A percentile compares a stretch with the other conserved stretches of the same genome.
phyloP scores from a whole-genome alignment of 1,284 basidiomycete genomes.

The Heterobasidion occidentale region DNA sequence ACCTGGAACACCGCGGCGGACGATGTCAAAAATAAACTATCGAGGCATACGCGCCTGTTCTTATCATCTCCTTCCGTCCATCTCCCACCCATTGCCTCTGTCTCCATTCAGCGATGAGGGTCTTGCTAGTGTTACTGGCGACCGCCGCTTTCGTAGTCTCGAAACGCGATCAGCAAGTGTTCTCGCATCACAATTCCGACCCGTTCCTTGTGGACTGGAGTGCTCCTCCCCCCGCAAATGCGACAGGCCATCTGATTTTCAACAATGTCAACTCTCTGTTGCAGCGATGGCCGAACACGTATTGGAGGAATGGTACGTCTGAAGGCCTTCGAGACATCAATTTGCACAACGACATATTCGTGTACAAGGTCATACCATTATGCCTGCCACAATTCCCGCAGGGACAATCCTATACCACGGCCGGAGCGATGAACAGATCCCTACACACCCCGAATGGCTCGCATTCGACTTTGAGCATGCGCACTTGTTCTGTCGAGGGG shows the following conservation, averaged over 20 bases:
- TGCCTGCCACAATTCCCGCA: constrained; percentile 10
- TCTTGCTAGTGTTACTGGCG: not conserved
- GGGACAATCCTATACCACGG: constrained; percentile 18
- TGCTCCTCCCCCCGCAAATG: constrained; percentile 16
- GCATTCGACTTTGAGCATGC: constrained; percentile 16
- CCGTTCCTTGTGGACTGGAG: constrained; percentile 5
- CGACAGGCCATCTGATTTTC: constrained; percentile 34
- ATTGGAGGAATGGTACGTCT: constrained; percentile 34
- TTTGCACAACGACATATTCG: not conserved
- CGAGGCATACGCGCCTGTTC: too few species aligned
- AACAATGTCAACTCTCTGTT: constrained; percentile 32
- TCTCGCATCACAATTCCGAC: not conserved
- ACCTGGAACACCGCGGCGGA: too few species aligned
- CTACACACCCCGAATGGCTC: constrained; percentile 13
- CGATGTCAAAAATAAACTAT: too few species aligned
- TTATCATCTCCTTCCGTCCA: too few species aligned
- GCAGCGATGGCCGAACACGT: constrained; percentile 44
- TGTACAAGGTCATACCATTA: constrained; percentile 1
- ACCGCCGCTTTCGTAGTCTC: not conserved
- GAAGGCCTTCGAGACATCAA: not conserved
- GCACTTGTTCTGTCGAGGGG: constrained; percentile 7
- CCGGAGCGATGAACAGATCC: constrained; percentile 3
- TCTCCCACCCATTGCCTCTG: too few species aligned
- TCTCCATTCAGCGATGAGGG: not conserved
- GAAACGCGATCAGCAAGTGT: not conserved